Evolutionary conservation across 352 stramenopile genomes (phyloP).

Genomic region (Phytophthora ramorum): DNA sequence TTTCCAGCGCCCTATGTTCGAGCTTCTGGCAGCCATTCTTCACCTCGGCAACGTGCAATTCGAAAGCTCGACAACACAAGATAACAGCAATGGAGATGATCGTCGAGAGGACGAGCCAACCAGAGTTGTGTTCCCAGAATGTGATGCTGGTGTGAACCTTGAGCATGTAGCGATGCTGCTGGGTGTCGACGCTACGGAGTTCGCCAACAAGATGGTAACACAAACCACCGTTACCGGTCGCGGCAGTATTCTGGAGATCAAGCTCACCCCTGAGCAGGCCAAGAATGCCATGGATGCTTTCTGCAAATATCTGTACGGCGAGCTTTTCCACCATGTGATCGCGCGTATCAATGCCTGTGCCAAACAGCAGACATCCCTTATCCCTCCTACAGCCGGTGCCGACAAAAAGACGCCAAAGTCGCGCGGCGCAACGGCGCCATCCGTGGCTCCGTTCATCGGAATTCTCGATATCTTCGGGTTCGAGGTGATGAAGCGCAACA

Average conservation of each 20-base stretch:
- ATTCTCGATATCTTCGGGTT: slow-evolving; percentile 94
- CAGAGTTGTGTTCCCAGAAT: slow-evolving; percentile 59
- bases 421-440: slow-evolving; percentile 9
- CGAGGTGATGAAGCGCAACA: slow-evolving; percentile 90
- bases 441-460: slow-evolving; percentile 67
- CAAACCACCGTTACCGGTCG: slow-evolving; percentile 83
- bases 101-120: slow-evolving; percentile 45
- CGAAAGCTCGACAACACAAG: slow-evolving; percentile 27
- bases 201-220: slow-evolving; percentile 84
- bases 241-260: slow-evolving; percentile 78
- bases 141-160: slow-evolving; percentile 56
- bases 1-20: slow-evolving; percentile 79
- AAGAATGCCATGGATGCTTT: slow-evolving; percentile 87
- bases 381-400: background rate
- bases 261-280: slow-evolving; percentile 72
- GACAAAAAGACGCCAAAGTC: slow-evolving; percentile 32
- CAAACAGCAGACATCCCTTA: slow-evolving; percentile 57
- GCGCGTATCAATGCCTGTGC: slow-evolving; percentile 76
- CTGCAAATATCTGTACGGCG: slow-evolving; percentile 86
- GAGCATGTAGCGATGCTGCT: slow-evolving; percentile 66
- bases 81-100: slow-evolving; percentile 18
- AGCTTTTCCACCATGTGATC: slow-evolving; percentile 83
- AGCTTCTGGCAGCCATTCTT: slow-evolving; percentile 73
- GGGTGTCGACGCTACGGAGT: slow-evolving; percentile 60
- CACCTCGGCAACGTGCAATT: slow-evolving; percentile 80